Evolutionary conservation across 768 basidiomycete species (phyloP).

Genomic region (Trichaptum fuscoviolaceum): DNA sequence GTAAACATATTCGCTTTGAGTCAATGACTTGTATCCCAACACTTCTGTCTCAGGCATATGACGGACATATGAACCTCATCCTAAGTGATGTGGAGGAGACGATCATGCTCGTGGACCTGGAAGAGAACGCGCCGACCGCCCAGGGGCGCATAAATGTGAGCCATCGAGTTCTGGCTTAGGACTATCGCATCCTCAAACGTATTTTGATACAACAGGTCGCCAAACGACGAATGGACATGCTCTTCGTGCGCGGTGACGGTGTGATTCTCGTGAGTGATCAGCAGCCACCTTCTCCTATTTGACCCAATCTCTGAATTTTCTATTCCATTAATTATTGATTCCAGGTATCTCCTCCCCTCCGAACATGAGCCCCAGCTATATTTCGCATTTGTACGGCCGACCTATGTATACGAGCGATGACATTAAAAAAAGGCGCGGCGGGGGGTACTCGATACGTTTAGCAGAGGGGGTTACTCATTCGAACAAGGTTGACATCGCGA

Average conservation of each 20-base stretch:
- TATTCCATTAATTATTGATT: conserved; percentile 10
- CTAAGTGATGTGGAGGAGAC: conserved; percentile 97
- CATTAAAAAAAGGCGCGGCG: no score
- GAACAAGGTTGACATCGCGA: no score
- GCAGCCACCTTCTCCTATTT: conserved; percentile 1
- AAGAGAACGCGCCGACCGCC: conserved; percentile 53
- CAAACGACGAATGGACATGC: conserved; percentile 94
- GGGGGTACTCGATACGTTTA: no score
- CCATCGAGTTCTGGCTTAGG: conserved; percentile 7
- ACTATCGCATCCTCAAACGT: no score
- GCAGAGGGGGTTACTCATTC: no score
- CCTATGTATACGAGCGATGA: no score
- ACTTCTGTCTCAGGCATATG: conserved; percentile 90
- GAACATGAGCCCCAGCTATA: conserved; percentile 40
- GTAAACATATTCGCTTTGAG: no score
- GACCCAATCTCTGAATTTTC: conserved; percentile 1
- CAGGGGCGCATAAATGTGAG: conserved; percentile 64
- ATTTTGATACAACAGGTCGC: conserved; percentile 54
- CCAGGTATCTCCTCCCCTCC: conserved; percentile 77
- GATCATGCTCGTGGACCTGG: conserved; percentile 87
- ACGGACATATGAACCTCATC: conserved; percentile 99
- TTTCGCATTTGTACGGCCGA: neutral
- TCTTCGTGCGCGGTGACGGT: conserved; percentile 96
- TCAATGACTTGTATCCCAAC: no score
- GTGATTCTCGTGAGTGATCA: conserved; percentile 75